phyloP scores from a whole-genome alignment of 2,329 filamentous ascomycete species.

The Ilyonectria robusta region DNA sequence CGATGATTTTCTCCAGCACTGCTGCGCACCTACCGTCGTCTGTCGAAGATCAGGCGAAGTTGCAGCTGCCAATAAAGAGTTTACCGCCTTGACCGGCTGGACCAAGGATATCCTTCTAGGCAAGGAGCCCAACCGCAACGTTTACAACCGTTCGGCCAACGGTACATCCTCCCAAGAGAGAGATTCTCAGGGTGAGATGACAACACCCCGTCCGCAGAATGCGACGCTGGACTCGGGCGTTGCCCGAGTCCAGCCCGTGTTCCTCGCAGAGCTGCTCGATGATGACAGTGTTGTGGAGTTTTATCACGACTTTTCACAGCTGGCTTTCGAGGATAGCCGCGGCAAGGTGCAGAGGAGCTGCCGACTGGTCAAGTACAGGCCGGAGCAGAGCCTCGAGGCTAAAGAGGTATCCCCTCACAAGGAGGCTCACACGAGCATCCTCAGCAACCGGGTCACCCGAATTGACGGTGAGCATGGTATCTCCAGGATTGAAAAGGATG shows the following conservation, averaged over 20 bases:
- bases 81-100: constrained; percentile 96
- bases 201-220: constrained; percentile 67
- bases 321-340: constrained; percentile 92
- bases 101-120: constrained; percentile 90
- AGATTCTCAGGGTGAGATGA: constrained; percentile 54
- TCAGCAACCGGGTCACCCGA: constrained; percentile 72
- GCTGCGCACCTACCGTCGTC: constrained; percentile 91
- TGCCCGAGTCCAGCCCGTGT: constrained; percentile 80
- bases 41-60: constrained; percentile 94
- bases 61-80: constrained; percentile 96
- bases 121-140: constrained; percentile 87
- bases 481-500: constrained; percentile 85
- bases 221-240: constrained; percentile 60
- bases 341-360: constrained; percentile 88
- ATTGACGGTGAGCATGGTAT: constrained; percentile 84
- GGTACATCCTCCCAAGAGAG: constrained; percentile 54
- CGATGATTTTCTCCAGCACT: constrained; percentile 91
- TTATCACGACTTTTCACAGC: constrained; percentile 93
- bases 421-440: constrained; percentile 60
- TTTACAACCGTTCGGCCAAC: constrained; percentile 59
- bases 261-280: constrained; percentile 92
- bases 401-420: constrained; percentile 62
- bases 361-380: constrained; percentile 90
- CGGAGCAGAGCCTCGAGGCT: constrained; percentile 70
- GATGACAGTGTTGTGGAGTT: constrained; percentile 95